A percentile compares a stretch with the other conserved stretches of the same genome.
phyloP scores from a whole-genome alignment of 371 early-diverging fungal species.

The Umbelopsis sp. region DNA sequence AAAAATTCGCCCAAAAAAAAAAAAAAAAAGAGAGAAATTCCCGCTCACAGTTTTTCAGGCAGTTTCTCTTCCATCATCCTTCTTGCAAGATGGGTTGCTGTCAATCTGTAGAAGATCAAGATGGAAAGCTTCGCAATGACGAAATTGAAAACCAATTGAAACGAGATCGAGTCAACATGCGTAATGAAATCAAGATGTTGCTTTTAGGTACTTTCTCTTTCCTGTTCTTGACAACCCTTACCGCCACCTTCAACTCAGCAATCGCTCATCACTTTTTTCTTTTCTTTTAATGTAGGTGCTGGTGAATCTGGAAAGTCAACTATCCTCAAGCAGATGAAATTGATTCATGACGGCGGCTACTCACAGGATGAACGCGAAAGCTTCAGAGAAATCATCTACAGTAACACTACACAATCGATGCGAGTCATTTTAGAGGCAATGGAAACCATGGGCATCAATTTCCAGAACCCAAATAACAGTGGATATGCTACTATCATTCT shows the following conservation, averaged over 20 bases:
- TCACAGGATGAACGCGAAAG: constrained; percentile 83
- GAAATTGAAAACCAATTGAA: constrained; percentile 89
- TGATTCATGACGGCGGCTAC: constrained; percentile 94
- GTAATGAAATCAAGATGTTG: constrained; percentile 94
- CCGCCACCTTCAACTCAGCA: background rate
- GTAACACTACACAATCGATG: constrained; percentile 95
- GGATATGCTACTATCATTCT: constrained; percentile 66
- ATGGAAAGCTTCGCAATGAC: constrained; percentile 79
- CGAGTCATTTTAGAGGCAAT: constrained; percentile 94
- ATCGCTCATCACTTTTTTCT: background rate
- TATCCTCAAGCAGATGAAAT: constrained; percentile 95
- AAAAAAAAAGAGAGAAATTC: constrained; percentile 3
- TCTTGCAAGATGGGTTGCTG: constrained; percentile 82
- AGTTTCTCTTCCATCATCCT: constrained; percentile 21
- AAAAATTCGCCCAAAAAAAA: background rate
- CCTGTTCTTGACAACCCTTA: background rate
- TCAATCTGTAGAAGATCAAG: constrained; percentile 79
- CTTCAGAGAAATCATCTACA: constrained; percentile 93
- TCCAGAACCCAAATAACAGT: constrained; percentile 64
- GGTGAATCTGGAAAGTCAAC: constrained; percentile 98
- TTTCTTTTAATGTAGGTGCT: constrained; percentile 64
- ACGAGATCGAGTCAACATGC: constrained; percentile 72
- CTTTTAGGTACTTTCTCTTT: constrained; percentile 69
- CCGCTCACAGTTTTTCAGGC: background rate
- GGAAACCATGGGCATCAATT: constrained; percentile 76